These are phyloP conservation scores for Sideroxylon spinosum DNA, from an alignment of 179 eudicot species.

Conservation along the genomic window DNA sequence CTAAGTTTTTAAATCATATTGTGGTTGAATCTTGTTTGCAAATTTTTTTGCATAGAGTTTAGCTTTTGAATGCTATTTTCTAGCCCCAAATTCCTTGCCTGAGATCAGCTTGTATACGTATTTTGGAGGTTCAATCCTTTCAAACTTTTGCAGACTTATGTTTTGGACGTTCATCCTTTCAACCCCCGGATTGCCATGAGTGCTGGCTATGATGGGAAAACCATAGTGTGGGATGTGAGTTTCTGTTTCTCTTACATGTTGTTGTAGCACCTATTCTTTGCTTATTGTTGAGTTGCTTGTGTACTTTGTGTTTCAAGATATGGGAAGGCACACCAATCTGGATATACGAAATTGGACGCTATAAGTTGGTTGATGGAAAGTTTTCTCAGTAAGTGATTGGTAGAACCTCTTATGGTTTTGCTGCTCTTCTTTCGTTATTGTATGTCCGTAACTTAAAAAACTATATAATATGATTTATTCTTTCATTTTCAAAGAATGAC, in stretches of 20 bases:
- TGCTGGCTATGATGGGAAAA: constrained; percentile 97
- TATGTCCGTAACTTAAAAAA: not conserved
- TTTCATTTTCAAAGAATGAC: not conserved
- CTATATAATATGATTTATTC: not conserved
- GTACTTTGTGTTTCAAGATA: constrained; percentile 44
- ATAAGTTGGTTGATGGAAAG: constrained; percentile 90
- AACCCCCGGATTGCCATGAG: constrained; percentile 98
- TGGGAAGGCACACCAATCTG: constrained; percentile 97
- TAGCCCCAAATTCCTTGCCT: not conserved
- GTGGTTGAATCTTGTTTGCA: not conserved
- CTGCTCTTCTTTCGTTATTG: not conserved
- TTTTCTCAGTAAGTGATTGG: constrained; percentile 77
- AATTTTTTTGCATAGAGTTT: not conserved
- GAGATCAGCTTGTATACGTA: too few species aligned
- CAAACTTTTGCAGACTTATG: constrained; percentile 61
- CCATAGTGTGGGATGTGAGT: constrained; percentile 96
- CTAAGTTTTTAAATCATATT: not conserved
- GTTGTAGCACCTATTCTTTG: not conserved
- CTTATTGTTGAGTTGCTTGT: constrained; percentile 6
- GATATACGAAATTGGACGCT: constrained; percentile 79
- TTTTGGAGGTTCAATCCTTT: not conserved
- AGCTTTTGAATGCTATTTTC: not conserved
- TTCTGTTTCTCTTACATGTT: constrained; percentile 8
- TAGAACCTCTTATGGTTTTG: not conserved
- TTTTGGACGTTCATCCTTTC: constrained; percentile 96